Conservation (phyloP, 2,329 filamentous ascomycete species). For the Chrysoporthe deuterocubensis region DNA sequence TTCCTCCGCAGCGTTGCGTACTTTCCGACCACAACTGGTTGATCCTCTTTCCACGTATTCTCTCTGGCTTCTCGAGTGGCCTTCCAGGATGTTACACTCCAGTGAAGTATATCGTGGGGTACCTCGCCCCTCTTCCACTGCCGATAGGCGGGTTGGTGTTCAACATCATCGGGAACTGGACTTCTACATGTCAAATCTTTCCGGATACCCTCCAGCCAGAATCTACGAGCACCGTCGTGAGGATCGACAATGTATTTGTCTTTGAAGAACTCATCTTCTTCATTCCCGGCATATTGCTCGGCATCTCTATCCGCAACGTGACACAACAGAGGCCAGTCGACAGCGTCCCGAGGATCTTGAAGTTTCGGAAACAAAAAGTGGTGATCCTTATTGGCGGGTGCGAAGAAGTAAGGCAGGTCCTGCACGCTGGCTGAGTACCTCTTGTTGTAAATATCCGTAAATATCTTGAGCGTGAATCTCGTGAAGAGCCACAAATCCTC, state of each 20-base stretch:
- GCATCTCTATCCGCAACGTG: conserved; percentile 41
- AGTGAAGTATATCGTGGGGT: conserved; percentile 73
- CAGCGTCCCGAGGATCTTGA: conserved; percentile 37
- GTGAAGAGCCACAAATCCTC: conserved; percentile 61
- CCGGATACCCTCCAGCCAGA: conserved; percentile 58
- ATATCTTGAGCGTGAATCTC: conserved; percentile 74
- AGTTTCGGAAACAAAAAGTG: conserved; percentile 32
- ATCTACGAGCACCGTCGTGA: conserved; percentile 66
- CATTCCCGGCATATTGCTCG: conserved; percentile 46
- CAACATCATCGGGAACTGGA: conserved; percentile 62
- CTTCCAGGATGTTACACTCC: conserved; percentile 63
- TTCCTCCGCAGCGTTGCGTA: conserved; percentile 80
- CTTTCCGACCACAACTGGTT: conserved; percentile 81
- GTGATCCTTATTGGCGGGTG: conserved; percentile 53
- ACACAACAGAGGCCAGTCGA: conserved; percentile 67
- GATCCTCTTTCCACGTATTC: conserved; percentile 63
- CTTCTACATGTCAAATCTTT: conserved; percentile 66
- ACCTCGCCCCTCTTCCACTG: conserved; percentile 43
- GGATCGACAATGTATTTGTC: conserved; percentile 62
- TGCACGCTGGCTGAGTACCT: conserved; percentile 66
- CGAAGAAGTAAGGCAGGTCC: conserved; percentile 83
- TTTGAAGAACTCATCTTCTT: conserved; percentile 53
- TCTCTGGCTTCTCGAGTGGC: conserved; percentile 23
- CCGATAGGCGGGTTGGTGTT: conserved; percentile 48
- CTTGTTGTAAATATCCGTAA: conserved; percentile 89